These are phyloP conservation scores for Tylopilus cervinicoccineus DNA, from an alignment of 768 basidiomycete species.

Conservation along the genomic window DNA sequence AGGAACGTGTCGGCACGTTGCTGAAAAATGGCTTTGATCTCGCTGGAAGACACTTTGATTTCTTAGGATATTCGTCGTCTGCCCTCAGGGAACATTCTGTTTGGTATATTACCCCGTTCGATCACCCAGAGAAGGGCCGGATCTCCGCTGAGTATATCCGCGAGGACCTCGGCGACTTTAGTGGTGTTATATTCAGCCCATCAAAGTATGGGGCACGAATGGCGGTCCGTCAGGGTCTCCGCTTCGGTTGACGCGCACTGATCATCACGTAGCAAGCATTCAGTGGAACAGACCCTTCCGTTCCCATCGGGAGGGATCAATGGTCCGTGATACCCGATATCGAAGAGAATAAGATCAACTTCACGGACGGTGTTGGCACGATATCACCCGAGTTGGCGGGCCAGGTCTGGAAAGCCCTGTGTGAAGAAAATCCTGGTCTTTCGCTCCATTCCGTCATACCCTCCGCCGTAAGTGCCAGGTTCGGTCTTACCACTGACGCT, in stretches of 20 bases:
- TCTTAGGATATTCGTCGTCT: slow-evolving; percentile 79
- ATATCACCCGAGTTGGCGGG: slow-evolving; percentile 59
- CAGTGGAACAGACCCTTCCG: slow-evolving; percentile 74
- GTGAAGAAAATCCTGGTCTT: slow-evolving; percentile 38
- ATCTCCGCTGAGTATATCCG: slow-evolving; percentile 62
- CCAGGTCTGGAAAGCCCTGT: slow-evolving; percentile 56
- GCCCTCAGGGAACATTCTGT: slow-evolving; percentile 77
- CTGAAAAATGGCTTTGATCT: slow-evolving; percentile 65
- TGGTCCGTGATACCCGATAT: slow-evolving; percentile 67
- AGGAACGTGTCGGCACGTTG: slow-evolving; percentile 52
- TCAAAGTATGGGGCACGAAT: slow-evolving; percentile 83
- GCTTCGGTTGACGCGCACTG: background rate
- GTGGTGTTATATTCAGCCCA: slow-evolving; percentile 50
- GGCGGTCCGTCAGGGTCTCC: slow-evolving; percentile 32
- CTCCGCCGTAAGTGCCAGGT: slow-evolving; percentile 50
- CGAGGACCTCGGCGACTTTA: slow-evolving; percentile 63
- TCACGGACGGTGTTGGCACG: slow-evolving; percentile 81
- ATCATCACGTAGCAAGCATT: slow-evolving; percentile 56
- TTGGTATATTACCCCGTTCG: slow-evolving; percentile 74
- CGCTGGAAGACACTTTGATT: slow-evolving; percentile 70
- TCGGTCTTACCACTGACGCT: background rate
- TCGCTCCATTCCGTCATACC: slow-evolving; percentile 41
- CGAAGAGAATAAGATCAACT: slow-evolving; percentile 38
- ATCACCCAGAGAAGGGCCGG: slow-evolving; percentile 36
- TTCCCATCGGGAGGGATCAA: slow-evolving; percentile 48